phyloP scores from a whole-genome alignment of 257 asterid species.

The Lycium ferocissimum region DNA sequence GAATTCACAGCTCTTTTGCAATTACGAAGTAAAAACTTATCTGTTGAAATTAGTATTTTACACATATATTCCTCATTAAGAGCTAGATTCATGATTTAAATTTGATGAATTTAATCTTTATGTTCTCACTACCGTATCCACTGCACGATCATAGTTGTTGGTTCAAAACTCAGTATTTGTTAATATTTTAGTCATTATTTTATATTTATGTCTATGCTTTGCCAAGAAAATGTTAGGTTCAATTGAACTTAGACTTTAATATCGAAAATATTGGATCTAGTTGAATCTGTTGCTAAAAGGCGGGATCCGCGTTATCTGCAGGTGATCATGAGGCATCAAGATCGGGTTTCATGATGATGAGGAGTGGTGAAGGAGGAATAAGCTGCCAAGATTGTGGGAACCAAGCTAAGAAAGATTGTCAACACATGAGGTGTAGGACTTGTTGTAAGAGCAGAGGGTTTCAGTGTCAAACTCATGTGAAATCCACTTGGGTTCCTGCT shows the following conservation, averaged over 20 bases:
- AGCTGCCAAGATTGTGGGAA: conserved; percentile 79
- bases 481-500: conserved; percentile 78
- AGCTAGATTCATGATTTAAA: no score
- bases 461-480: conserved; percentile 65
- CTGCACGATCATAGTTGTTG: not conserved
- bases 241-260: not conserved
- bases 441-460: conserved; percentile 73
- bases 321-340: conserved; percentile 21
- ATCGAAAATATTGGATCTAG: not conserved
- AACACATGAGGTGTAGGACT: conserved; percentile 63
- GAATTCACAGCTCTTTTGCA: not conserved
- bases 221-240: not conserved
- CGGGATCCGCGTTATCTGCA: not conserved
- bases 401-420: conserved; percentile 72
- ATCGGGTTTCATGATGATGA: conserved; percentile 42
- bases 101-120: not conserved
- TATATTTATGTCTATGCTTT: no score
- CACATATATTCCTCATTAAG: no score
- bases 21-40: not conserved
- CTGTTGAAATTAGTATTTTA: not conserved
- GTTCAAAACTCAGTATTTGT: not conserved
- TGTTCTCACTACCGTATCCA: not conserved
- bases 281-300: not conserved
- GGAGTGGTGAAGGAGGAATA: conserved; percentile 39
- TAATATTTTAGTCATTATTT: not conserved